Evolutionary conservation across 1,139 yeast species (phyloP).

Genomic region (Taphrina sp.): DNA sequence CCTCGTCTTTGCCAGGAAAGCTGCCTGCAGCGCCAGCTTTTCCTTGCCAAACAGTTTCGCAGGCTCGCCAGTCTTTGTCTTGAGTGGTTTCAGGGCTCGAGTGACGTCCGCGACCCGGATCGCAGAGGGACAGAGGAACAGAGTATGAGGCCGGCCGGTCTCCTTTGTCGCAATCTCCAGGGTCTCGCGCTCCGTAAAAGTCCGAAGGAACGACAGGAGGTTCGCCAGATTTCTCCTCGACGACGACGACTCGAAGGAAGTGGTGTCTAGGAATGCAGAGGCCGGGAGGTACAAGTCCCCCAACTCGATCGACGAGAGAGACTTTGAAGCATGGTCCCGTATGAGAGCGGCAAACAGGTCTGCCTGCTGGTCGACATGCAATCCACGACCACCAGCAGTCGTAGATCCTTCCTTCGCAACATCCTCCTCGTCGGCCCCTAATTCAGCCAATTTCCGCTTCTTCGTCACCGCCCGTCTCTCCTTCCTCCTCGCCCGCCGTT

Average conservation of each 20-base stretch:
- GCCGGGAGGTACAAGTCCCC: slow-evolving; percentile 1
- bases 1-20: slow-evolving; percentile 1
- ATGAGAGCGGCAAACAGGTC: slow-evolving; percentile 13
- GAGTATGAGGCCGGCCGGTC: slow-evolving; percentile 25
- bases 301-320: slow-evolving; percentile 12
- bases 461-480: slow-evolving; percentile 4
- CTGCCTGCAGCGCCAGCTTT: slow-evolving; percentile 3
- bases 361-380: slow-evolving; percentile 22
- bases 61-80: background rate
- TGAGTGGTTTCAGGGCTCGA: slow-evolving; percentile 13
- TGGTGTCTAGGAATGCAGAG: slow-evolving; percentile 7
- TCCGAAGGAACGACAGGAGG: background rate
- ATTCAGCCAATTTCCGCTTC: slow-evolving; percentile 14
- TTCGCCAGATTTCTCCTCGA: background rate
- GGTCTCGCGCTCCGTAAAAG: slow-evolving; percentile 13
- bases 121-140: slow-evolving; percentile 21
- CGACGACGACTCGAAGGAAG: background rate
- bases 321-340: background rate
- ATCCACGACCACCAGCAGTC: too few species aligned
- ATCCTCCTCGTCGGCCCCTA: background rate
- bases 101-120: slow-evolving; percentile 26
- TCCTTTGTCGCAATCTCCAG: slow-evolving; percentile 9
- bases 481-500: slow-evolving; percentile 16
- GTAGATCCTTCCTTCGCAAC: background rate
- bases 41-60: slow-evolving; percentile 29